phyloP scores from a whole-genome alignment of 2,329 filamentous ascomycete genomes.

The Sordariomycetes sp. region DNA sequence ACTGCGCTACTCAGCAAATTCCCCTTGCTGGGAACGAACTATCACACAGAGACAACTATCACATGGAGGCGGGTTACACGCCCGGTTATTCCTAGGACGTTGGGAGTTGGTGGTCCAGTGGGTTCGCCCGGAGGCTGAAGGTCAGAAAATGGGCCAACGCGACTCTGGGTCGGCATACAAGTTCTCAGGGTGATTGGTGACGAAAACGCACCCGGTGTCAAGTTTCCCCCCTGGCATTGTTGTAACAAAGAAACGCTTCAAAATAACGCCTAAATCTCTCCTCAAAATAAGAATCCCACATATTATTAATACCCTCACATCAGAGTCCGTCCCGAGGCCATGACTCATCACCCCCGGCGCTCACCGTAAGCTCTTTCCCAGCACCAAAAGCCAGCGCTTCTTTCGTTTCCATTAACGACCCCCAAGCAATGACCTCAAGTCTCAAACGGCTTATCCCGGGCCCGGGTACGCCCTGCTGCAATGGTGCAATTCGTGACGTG shows the following conservation, averaged over 20 bases:
- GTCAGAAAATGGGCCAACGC: not conserved
- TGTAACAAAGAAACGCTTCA: too few relatives aligned
- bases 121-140: not conserved
- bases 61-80: too few relatives aligned
- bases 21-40: conserved; percentile 2
- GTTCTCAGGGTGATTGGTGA: not conserved
- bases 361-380: too few relatives aligned
- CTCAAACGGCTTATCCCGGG: not conserved
- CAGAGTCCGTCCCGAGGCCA: too few relatives aligned
- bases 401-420: not conserved
- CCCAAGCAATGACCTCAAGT: not conserved
- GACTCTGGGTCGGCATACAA: not conserved
- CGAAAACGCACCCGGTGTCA: not conserved
- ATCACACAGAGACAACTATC: too few relatives aligned
- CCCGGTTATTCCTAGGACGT: not conserved
- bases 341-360: too few relatives aligned
- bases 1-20: conserved; percentile 17
- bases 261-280: too few relatives aligned
- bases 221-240: not conserved
- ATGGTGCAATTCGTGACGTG: not conserved
- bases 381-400: not conserved
- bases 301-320: too few relatives aligned
- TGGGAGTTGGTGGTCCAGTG: not conserved
- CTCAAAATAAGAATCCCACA: too few relatives aligned
- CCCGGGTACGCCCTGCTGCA: not conserved